These are phyloP conservation scores for Sugiyamaella marilandica DNA, from an alignment of 805 yeast genomes.

Conservation along the genomic window DNA sequence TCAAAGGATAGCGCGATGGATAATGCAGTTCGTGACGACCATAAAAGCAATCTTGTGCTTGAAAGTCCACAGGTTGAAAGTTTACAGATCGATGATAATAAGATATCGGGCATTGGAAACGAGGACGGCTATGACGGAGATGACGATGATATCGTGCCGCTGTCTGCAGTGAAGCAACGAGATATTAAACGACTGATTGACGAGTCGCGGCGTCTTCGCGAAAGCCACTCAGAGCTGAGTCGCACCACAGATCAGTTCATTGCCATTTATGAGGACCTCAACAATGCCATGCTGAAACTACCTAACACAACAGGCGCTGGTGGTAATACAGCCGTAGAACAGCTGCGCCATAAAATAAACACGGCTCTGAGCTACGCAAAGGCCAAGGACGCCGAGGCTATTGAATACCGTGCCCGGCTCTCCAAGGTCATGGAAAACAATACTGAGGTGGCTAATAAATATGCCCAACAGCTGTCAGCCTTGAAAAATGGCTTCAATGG, in stretches of 20 bases:
- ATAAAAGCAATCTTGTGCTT: no score
- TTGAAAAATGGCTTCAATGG: background rate
- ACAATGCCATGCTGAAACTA: slow-evolving; percentile 1
- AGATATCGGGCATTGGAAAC: background rate
- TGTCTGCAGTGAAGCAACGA: slow-evolving; percentile 6
- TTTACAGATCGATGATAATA: background rate
- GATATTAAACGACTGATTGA: slow-evolving; percentile 3
- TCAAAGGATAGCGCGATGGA: background rate
- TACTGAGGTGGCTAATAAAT: slow-evolving; percentile 9
- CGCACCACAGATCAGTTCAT: slow-evolving; percentile 1
- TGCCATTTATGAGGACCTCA: background rate
- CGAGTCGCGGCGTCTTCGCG: slow-evolving; percentile 4
- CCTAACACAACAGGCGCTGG: background rate
- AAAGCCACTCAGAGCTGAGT: background rate
- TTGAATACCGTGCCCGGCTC: slow-evolving; percentile 9
- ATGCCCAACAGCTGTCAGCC: slow-evolving; percentile 5
- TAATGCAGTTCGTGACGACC: no score
- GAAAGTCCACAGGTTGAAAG: background rate
- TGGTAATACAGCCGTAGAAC: background rate
- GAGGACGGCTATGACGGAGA: background rate
- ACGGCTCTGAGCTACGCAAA: slow-evolving; percentile 17
- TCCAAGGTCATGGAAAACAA: slow-evolving; percentile 11
- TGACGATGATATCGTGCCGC: background rate
- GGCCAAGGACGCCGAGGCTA: slow-evolving; percentile 12
- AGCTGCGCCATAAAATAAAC: slow-evolving; percentile 9